Base-by-base conservation (phyloP, 2,329 filamentous ascomycete genomes). In the Botryosphaeria dothidea region DNA sequence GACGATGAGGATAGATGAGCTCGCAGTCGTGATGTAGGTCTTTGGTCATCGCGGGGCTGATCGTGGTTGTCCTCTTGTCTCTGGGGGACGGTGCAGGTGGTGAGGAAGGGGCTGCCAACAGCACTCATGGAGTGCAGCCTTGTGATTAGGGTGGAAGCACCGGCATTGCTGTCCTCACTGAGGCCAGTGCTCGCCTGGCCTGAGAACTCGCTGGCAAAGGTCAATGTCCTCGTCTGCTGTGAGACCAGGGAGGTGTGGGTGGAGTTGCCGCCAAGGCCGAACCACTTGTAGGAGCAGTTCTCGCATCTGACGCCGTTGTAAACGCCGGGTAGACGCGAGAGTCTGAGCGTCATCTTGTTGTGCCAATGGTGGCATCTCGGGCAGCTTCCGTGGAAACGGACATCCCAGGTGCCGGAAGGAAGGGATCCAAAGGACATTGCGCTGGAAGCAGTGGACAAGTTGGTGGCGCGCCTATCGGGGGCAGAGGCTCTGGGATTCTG, bases 341-440 rank as follows among this genome's bases (percentile, higher is more conserved):
- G 36, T 17, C 45, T 63, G 4, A 67, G 31, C 1, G 49, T 43
- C 45, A 61, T 61, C 19, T 43, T 60, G 31, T 67, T 62, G 34
- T 68, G 65, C 62, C 63, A 67, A 29, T 67, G 67, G 29, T 67
- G 62, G 36, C 67, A 68, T 17, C 46, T 25, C 7, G 67, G 67
- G 23, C 67, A 68, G 17, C 63, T 67, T 1, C 65, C 67, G 19
- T 67, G 65, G 34, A 68, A 52, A 19, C 34, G n/a, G 11, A 63
- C 52, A 13, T 68, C 52, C 45, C 61, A 65, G 5, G 43, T 56
- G 1, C 66, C 66, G 1, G 58, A 38, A 21, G 58, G 64, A 11
- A 63, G 21, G 27, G 49, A 29, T 23, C 49, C 43, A 45, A 66
- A 25, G 29, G 66, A 61, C 25, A 67, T 56, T 54, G 48, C 38